These are phyloP conservation scores for Spirogloea muscicola DNA, from an alignment of 139 green algal genomes.

Conservation along the genomic window DNA sequence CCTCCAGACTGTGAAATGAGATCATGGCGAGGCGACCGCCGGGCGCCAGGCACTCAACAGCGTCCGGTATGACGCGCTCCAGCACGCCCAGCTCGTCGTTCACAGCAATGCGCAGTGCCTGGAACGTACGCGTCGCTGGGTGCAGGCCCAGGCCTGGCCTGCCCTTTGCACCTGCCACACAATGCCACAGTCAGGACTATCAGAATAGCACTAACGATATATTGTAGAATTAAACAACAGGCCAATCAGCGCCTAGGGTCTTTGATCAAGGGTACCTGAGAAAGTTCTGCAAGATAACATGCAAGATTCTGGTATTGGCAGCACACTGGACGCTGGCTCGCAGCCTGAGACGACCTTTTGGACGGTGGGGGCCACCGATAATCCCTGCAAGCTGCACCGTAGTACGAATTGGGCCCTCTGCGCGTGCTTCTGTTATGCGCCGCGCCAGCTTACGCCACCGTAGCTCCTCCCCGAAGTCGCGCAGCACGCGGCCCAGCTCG, in stretches of 20 bases:
- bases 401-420: conserved; percentile 57
- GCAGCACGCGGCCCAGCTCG: conserved; percentile 75
- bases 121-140: conserved; percentile 86
- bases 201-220: too few species aligned
- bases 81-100: conserved; percentile 82
- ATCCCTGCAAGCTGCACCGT: conserved; percentile 28
- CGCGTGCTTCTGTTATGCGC: conserved; percentile 57
- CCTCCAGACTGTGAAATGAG: conserved; percentile 92
- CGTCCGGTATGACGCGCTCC: conserved; percentile 55
- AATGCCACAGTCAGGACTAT: too few species aligned
- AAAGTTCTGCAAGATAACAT: too few species aligned
- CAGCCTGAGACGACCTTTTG: too few species aligned
- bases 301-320: too few species aligned
- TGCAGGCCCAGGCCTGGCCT: conserved; percentile 64
- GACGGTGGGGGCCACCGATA: conserved; percentile 15
- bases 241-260: too few species aligned
- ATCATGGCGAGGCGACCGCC: conserved; percentile 84
- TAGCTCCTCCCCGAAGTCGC: conserved; percentile 90
- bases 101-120: conserved; percentile 91
- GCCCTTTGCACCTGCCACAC: conserved; percentile 34
- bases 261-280: too few species aligned
- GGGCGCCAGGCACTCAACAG: conserved; percentile 57
- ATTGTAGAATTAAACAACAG: too few species aligned
- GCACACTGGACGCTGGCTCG: background rate
- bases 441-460: conserved; percentile 61